Evolutionary conservation across 1,284 basidiomycete genomes (phyloP), one percentile per base, ranked within the genome.

Genomic region (Sphagnurus paluster): DNA sequence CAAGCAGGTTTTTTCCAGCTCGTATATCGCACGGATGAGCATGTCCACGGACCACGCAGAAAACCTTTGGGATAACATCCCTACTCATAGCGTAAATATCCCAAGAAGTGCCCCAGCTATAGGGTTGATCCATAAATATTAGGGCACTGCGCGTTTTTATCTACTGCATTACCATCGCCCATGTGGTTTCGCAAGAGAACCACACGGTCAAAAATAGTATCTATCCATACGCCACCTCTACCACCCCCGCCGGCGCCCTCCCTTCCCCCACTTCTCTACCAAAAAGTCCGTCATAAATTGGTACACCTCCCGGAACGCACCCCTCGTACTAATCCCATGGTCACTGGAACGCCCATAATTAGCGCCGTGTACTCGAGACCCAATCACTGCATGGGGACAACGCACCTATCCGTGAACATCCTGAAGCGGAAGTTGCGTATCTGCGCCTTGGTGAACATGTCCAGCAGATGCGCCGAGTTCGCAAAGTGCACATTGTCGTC

Each of bases 401-500:
- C 77, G 53, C 54, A 89, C 87, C 90, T 93, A 66, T 99, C 96
- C 20, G 93, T 93, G 68, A 98, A 99, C 89, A 97, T 92, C 61
- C 95, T 80, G 68, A 98, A 97, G 58, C 86, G 75, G 70, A 88
- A 98, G 30, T 80, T 80, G 52, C 89, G 75, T 26, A 98, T 80
- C 44, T 84, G 71, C 14, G 75, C 80, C 57, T 75, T 74, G 0
- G 93, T 98, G 54, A 99, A 79, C 80, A 95, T 90, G 66, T 98
- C 96, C 37, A 98, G 68, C 57, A 98, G 62, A 57, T 90, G 89
- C 3, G 93, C 94, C 46, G 88, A 87, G 68, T 98, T 96, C 29
- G 87, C 81, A 58, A 84, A 95, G 66, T 98, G 96, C 28, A 97
- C 90, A 61, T 98, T 98, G 63, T 97, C 94, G 65, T 98, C 94